Evolutionary conservation across 1,284 basidiomycete genomes (phyloP).

Genomic region (Marasmius oreades): DNA sequence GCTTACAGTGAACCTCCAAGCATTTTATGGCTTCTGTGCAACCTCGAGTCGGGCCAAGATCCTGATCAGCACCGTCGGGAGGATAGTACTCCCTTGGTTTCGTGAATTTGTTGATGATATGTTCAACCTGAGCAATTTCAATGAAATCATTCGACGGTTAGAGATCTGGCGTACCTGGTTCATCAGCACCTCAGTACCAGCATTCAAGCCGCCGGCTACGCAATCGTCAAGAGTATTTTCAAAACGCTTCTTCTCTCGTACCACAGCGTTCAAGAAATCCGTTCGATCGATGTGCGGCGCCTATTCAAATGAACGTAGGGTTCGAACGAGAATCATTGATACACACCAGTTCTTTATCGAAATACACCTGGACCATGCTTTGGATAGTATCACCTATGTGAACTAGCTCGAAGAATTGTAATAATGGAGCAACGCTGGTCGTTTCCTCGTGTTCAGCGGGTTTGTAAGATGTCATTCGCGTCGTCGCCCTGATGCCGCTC

Average conservation of each 20-base stretch:
- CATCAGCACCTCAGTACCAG: slow-evolving; percentile 95
- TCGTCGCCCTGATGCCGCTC: slow-evolving; percentile 56
- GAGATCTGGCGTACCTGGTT: slow-evolving; percentile 62
- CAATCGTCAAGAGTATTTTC: slow-evolving; percentile 90
- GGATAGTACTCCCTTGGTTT: slow-evolving; percentile 90
- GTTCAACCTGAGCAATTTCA: slow-evolving; percentile 70
- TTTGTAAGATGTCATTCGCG: slow-evolving; percentile 84
- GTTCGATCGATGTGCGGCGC: slow-evolving; percentile 84
- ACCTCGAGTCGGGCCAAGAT: slow-evolving; percentile 82
- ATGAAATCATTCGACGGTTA: background rate
- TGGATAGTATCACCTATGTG: slow-evolving; percentile 98
- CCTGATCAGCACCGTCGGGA: slow-evolving; percentile 68
- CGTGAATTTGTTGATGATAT: slow-evolving; percentile 84
- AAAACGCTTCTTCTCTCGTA: slow-evolving; percentile 95
- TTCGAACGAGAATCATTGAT: background rate
- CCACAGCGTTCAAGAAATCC: slow-evolving; percentile 91
- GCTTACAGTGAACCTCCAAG: slow-evolving; percentile 84
- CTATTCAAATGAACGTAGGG: slow-evolving; percentile 32
- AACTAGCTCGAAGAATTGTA: slow-evolving; percentile 97
- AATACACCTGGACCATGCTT: slow-evolving; percentile 97
- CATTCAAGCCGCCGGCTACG: slow-evolving; percentile 90
- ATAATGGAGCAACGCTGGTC: slow-evolving; percentile 81
- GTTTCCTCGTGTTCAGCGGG: slow-evolving; percentile 80
- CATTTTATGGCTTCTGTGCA: slow-evolving; percentile 86
- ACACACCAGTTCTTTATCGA: slow-evolving; percentile 87